Conservation (phyloP, 73 alveolate genomes). For the Blepharisma japonicum region DNA sequence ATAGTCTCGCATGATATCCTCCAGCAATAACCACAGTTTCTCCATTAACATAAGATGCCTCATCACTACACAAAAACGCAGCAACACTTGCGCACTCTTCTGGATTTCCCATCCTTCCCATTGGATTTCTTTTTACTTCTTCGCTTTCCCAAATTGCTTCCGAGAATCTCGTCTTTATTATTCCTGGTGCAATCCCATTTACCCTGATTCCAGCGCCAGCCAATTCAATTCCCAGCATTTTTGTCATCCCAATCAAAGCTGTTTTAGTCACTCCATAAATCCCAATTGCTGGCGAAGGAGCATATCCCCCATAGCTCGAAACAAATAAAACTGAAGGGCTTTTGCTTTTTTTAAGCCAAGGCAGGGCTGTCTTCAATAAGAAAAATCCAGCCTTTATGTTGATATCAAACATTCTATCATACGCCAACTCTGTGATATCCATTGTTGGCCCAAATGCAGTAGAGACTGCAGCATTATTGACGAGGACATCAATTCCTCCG, state of each 20-base stretch:
- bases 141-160: conserved; percentile 53
- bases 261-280: conserved; percentile 86
- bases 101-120: conserved; percentile 20
- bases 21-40: conserved; percentile 55
- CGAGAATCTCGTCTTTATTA: conserved; percentile 76
- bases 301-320: conserved; percentile 64
- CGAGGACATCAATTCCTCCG: conserved; percentile 80
- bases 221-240: conserved; percentile 58
- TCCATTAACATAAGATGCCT: conserved; percentile 54
- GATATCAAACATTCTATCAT: conserved; percentile 73
- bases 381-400: conserved; percentile 71
- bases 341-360: conserved; percentile 49
- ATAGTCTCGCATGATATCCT: conserved; percentile 45
- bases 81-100: conserved; percentile 43
- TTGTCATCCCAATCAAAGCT: conserved; percentile 74
- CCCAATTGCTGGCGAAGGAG: conserved; percentile 59
- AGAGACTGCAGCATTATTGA: conserved; percentile 79
- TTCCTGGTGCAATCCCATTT: conserved; percentile 88
- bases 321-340: conserved; percentile 63
- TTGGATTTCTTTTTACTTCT: conserved; percentile 36
- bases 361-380: conserved; percentile 68
- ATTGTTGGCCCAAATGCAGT: conserved; percentile 65
- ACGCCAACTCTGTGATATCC: conserved; percentile 68
- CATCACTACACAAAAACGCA: conserved; percentile 47
- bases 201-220: conserved; percentile 64